Evolutionary conservation across 306 rosid genomes (phyloP).

Genomic region (Inga leiocalycina): DNA sequence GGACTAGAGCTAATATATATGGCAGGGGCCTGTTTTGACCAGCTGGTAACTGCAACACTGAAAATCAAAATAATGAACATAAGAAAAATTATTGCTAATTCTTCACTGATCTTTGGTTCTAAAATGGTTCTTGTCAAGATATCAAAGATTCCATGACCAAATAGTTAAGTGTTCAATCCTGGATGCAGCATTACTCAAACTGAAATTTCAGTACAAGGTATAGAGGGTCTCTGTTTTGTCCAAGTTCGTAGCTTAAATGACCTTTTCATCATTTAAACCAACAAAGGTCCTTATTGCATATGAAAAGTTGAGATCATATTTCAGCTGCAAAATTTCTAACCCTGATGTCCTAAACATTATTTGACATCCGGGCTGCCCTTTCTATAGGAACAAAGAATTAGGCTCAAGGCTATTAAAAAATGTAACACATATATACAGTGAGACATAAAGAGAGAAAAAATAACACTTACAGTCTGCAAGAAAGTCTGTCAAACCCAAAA

Average conservation of each 20-base stretch:
- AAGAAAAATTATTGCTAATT: background rate
- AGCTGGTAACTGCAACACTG: conserved; percentile 69
- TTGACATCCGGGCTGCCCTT: background rate
- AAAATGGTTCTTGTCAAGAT: background rate
- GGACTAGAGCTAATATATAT: conserved; percentile 56
- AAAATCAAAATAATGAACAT: conserved; percentile 22
- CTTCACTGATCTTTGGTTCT: background rate
- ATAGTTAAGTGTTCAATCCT: background rate
- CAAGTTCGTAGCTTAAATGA: background rate
- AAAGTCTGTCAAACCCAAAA: conserved; percentile 75
- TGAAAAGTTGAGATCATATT: conserved; percentile 24
- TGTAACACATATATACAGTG: background rate
- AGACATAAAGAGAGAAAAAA: conserved; percentile 20
- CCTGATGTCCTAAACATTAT: background rate
- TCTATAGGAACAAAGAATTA: background rate
- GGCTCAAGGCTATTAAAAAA: background rate
- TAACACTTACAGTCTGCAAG: conserved; percentile 72
- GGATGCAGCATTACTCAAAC: background rate
- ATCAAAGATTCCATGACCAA: background rate
- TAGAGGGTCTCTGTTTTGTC: background rate
- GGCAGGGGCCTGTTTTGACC: conserved; percentile 64
- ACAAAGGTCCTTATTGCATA: background rate
- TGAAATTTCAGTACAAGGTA: background rate
- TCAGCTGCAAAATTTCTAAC: background rate
- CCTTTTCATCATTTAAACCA: background rate